Evolutionary conservation across 176 grass and related monocot species (phyloP).

Genomic region (Elaeis guineensis): DNA sequence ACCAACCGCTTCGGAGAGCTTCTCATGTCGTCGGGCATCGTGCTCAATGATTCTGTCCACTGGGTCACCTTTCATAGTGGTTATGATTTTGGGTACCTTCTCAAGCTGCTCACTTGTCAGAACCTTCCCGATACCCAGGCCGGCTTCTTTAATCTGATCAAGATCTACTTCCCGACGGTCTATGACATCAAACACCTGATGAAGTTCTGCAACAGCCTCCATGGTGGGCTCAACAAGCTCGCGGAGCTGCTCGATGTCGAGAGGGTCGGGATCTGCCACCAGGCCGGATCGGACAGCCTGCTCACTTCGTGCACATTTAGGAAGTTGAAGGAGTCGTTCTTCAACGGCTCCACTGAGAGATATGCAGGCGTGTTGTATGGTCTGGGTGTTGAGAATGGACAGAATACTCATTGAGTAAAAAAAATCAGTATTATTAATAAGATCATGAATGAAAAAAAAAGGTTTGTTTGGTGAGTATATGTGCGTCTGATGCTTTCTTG

Average conservation of each 20-base stretch:
- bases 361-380: slow-evolving; percentile 77
- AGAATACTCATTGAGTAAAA: slow-evolving; percentile 35
- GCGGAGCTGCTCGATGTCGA: slow-evolving; percentile 34
- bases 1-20: slow-evolving; percentile 52
- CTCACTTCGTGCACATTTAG: slow-evolving; percentile 36
- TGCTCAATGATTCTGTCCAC: slow-evolving; percentile 41
- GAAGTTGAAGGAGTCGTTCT: slow-evolving; percentile 42
- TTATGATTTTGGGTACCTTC: slow-evolving; percentile 72
- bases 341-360: slow-evolving; percentile 28
- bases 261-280: slow-evolving; percentile 53
- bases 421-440: slow-evolving; percentile 40
- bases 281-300: slow-evolving; percentile 62
- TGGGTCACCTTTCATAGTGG: slow-evolving; percentile 82
- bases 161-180: slow-evolving; percentile 46
- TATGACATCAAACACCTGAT: slow-evolving; percentile 89
- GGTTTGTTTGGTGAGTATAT: slow-evolving; percentile 8
- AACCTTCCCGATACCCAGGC: slow-evolving; percentile 43
- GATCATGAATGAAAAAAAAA: slow-evolving; percentile 12
- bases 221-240: slow-evolving; percentile 67
- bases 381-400: slow-evolving; percentile 33
- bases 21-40: slow-evolving; percentile 61
- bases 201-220: slow-evolving; percentile 44
- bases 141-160: slow-evolving; percentile 36
- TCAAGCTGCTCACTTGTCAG: slow-evolving; percentile 42
- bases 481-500: background rate